phyloP scores from a whole-genome alignment of 148 eudicot genomes.

The Selenicereus undatus region DNA sequence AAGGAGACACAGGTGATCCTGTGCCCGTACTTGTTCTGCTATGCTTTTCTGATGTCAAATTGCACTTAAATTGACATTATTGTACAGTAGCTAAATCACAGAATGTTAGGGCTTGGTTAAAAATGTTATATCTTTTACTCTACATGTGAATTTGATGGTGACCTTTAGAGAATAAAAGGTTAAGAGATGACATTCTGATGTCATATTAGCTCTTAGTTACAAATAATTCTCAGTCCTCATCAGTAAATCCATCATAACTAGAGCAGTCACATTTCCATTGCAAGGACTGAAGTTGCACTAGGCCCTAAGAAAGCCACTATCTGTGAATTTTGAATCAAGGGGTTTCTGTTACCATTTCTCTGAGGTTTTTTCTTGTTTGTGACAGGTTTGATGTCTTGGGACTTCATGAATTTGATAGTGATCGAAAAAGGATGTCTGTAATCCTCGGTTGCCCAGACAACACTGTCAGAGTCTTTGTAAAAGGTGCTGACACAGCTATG shows the following conservation, averaged over 20 bases:
- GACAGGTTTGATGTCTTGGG: slow-evolving; percentile 95
- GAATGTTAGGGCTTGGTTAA: background rate
- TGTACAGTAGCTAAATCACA: background rate
- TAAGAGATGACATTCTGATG: background rate
- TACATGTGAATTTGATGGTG: background rate
- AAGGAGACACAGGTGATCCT: slow-evolving; percentile 66
- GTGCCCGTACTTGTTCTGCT: slow-evolving; percentile 1
- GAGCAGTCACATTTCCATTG: background rate
- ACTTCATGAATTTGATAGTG: slow-evolving; percentile 97
- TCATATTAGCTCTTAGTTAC: background rate
- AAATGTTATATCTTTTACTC: background rate
- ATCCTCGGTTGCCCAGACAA: slow-evolving; percentile 85
- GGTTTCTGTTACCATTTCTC: slow-evolving; percentile 1
- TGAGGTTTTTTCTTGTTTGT: slow-evolving; percentile 13
- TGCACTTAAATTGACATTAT: background rate
- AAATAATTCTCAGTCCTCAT: background rate
- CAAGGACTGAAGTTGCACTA: background rate
- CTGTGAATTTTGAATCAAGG: background rate
- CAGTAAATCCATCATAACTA: background rate
- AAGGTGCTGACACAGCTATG: slow-evolving; percentile 97
- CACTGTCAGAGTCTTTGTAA: slow-evolving; percentile 75
- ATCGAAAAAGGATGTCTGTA: slow-evolving; percentile 98
- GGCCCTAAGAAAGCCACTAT: background rate
- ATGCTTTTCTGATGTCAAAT: background rate
- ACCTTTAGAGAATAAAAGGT: background rate